These are phyloP conservation scores for Trichomonascaceae sp. DNA, from an alignment of 1,139 yeast genomes.

Conservation along the genomic window DNA sequence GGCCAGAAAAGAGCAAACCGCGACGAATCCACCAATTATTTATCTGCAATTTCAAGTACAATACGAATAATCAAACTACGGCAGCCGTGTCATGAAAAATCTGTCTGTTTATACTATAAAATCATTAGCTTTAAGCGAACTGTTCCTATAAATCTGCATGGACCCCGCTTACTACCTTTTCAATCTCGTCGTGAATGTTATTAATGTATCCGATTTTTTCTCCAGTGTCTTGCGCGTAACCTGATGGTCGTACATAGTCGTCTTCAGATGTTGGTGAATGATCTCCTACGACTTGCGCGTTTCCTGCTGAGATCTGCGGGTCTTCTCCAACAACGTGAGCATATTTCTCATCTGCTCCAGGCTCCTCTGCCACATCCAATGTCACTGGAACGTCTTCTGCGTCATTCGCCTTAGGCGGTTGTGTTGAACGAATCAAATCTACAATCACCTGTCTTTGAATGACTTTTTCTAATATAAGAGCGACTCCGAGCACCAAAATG, in stretches of 20 bases:
- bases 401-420: background rate
- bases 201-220: background rate
- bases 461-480: conserved; percentile 17
- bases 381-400: background rate
- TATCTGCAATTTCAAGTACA: background rate
- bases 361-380: background rate
- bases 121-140: background rate
- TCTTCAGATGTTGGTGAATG: background rate
- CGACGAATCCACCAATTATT: background rate
- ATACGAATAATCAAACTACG: background rate
- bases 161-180: background rate
- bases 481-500: conserved; percentile 38
- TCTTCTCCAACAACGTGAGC: background rate
- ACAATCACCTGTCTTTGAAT: conserved; percentile 8
- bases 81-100: no score
- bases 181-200: background rate
- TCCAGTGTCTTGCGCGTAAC: background rate
- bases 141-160: background rate
- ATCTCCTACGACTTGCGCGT: background rate
- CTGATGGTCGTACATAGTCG: background rate
- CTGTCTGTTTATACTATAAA: background rate
- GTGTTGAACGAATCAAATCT: conserved; percentile 1
- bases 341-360: background rate
- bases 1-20: no score
- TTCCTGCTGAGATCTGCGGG: background rate